Percentiles rank a stretch among this genome's conserved stretches.
Conservation (phyloP, 352 stramenopile species). For the Peronospora farinosa region DNA sequence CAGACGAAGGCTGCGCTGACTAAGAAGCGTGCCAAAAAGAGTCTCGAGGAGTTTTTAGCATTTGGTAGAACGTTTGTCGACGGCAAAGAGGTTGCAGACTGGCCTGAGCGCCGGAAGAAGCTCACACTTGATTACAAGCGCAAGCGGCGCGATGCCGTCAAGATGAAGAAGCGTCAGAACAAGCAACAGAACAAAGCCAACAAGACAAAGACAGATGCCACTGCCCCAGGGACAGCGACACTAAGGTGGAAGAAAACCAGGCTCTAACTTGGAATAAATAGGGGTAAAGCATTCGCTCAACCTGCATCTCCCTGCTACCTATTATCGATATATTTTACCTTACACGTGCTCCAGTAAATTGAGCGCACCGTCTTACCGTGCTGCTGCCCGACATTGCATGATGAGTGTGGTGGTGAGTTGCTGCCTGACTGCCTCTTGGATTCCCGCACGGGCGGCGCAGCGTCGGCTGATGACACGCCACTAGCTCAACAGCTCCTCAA, state of each 20-base stretch:
- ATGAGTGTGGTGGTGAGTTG: slow-evolving; percentile 18
- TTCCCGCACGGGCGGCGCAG: slow-evolving; percentile 18
- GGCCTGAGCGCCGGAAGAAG: slow-evolving; percentile 60
- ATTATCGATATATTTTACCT: slow-evolving; percentile 28
- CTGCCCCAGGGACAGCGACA: background rate
- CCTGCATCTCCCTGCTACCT: slow-evolving; percentile 18
- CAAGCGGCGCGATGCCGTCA: slow-evolving; percentile 69
- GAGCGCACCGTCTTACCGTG: slow-evolving; percentile 16
- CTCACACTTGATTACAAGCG: slow-evolving; percentile 77
- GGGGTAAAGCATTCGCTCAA: slow-evolving; percentile 16
- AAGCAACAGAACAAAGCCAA: slow-evolving; percentile 40
- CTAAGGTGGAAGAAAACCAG: slow-evolving; percentile 29
- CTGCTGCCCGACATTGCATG: slow-evolving; percentile 4
- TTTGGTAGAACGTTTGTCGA: slow-evolving; percentile 52
- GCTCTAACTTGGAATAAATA: slow-evolving; percentile 39
- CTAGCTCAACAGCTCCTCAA: slow-evolving; percentile 7
- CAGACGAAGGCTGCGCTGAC: slow-evolving; percentile 12
- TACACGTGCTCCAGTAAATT: slow-evolving; percentile 15
- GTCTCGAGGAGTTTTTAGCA: slow-evolving; percentile 53
- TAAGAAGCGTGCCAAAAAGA: slow-evolving; percentile 38
- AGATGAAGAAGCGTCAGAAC: slow-evolving; percentile 68
- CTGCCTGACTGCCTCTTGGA: slow-evolving; percentile 12
- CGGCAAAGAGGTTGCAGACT: slow-evolving; percentile 29
- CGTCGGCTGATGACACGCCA: slow-evolving; percentile 12
- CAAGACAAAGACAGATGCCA: slow-evolving; percentile 19